Evolutionary conservation across 306 rosid genomes (phyloP).

Genomic region (Cicer arietinum): DNA sequence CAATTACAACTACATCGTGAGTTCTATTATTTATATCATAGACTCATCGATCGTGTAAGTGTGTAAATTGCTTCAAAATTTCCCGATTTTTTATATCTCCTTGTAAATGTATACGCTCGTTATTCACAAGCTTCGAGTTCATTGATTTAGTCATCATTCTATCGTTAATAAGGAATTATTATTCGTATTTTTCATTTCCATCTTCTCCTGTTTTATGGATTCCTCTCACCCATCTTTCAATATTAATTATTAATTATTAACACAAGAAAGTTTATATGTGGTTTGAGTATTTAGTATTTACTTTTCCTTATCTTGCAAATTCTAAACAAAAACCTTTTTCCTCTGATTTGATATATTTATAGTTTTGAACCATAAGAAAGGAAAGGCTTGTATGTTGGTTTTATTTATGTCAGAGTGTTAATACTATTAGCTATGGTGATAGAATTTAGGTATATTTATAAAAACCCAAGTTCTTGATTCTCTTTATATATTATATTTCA

Average conservation of each 20-base stretch:
- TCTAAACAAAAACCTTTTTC: background rate
- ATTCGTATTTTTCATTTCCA: background rate
- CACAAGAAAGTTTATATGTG: too few relatives aligned
- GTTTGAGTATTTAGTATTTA: background rate
- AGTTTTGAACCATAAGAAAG: background rate
- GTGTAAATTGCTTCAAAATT: slow-evolving; percentile 1
- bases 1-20: background rate
- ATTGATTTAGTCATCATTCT: slow-evolving; percentile 13
- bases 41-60: background rate
- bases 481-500: background rate
- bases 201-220: slow-evolving; percentile 7
- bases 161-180: slow-evolving; percentile 4
- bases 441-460: background rate
- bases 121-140: slow-evolving; percentile 14
- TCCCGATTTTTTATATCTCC: background rate
- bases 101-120: background rate
- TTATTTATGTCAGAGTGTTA: background rate
- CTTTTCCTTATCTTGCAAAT: slow-evolving; percentile 11
- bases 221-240: background rate
- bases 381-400: slow-evolving; percentile 13
- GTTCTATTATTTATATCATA: background rate
- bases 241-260: too few relatives aligned
- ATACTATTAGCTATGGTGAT: slow-evolving; percentile 2
- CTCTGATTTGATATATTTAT: background rate
- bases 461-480: background rate